These are phyloP conservation scores for Fusarium sarcochroum DNA, from an alignment of 2,329 filamentous ascomycete species.

Conservation along the genomic window DNA sequence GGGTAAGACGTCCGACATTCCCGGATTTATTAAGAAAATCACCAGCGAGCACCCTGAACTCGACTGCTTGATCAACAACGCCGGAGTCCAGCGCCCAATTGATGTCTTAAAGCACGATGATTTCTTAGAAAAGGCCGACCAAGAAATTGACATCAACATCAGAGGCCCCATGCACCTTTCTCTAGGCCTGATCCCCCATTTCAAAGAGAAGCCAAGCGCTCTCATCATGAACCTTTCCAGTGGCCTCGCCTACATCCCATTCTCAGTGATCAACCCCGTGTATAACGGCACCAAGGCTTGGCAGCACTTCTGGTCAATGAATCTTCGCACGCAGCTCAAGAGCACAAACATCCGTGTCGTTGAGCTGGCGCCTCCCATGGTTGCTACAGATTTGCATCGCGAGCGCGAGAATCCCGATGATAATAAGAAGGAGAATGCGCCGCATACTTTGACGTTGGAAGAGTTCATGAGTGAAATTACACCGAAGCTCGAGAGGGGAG, in stretches of 20 bases:
- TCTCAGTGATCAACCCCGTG: slow-evolving; percentile 67
- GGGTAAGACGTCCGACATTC: slow-evolving; percentile 59
- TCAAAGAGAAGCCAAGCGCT: slow-evolving; percentile 58
- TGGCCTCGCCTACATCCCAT: slow-evolving; percentile 66
- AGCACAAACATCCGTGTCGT: slow-evolving; percentile 61
- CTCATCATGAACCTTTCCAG: slow-evolving; percentile 69
- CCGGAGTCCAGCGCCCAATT: slow-evolving; percentile 69
- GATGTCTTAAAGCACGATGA: slow-evolving; percentile 58
- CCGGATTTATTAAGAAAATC: slow-evolving; percentile 61
- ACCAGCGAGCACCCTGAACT: slow-evolving; percentile 62
- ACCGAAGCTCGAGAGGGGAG: slow-evolving; percentile 60
- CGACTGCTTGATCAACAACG: slow-evolving; percentile 72
- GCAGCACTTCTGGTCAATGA: slow-evolving; percentile 70
- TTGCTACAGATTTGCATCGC: slow-evolving; percentile 68
- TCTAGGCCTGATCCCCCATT: slow-evolving; percentile 63
- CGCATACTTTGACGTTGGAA: slow-evolving; percentile 58
- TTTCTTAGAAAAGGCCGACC: slow-evolving; percentile 65
- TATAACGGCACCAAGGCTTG: slow-evolving; percentile 73
- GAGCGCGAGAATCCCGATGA: slow-evolving; percentile 69
- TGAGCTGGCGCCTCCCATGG: slow-evolving; percentile 69
- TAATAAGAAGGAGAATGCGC: slow-evolving; percentile 70
- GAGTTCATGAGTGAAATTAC: slow-evolving; percentile 68
- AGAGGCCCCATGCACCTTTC: slow-evolving; percentile 70
- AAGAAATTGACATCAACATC: slow-evolving; percentile 72
- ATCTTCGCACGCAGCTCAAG: slow-evolving; percentile 65